Base-by-base conservation (phyloP, 1,139 yeast genomes). In the Candida gigantensis region DNA sequence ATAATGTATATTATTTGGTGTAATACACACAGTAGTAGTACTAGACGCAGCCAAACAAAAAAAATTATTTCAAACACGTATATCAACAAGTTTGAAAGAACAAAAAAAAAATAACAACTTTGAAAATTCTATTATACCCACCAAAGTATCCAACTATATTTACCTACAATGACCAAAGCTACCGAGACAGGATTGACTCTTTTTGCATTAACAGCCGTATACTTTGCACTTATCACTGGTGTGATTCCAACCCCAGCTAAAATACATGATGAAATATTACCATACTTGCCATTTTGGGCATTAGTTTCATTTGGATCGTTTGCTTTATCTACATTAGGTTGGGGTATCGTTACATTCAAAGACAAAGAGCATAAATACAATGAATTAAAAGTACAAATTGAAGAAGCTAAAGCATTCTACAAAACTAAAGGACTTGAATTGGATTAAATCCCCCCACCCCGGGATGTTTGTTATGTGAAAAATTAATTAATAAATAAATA, bases 101-200 rank as follows among this genome's bases (percentile, higher is more conserved):
- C 24, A 24, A 15, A 21, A 23, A 20, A 15, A 17, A 16, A 9
- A 30, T n/a, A 16, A 25, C 14, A 15, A 12, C 12, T 14, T 13
- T 29, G 11, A 23, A 12, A 16, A 10, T 15, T 19, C 20, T 19
- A 20, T n/a, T 13, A 14, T 10, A 6, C n/a, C 8, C 23, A 27
- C 14, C 19, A 16, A 33, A 6, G 12, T 14, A 21, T 25, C 21
- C 24, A 31, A 10, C 31, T 15, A 17, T 19, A 18, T n/a, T n/a
- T n/a, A n/a, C n/a, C n/a, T n/a, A 18, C 6, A 31, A 83, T 83
- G 90, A 81, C 89, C 19, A 81, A 79, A 57, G 87, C 88, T 35
- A 75, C 83, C 19, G 84, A 83, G 52, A 69, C 88, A 7, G 65
- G 65, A 28, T 63, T 77, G 46, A 57, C 71, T 8, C 50, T 72